Evolutionary conservation across 345 rosid species (phyloP), one percentile per base, ranked within the genome.

Genomic region (Rhodomyrtus tomentosa): DNA sequence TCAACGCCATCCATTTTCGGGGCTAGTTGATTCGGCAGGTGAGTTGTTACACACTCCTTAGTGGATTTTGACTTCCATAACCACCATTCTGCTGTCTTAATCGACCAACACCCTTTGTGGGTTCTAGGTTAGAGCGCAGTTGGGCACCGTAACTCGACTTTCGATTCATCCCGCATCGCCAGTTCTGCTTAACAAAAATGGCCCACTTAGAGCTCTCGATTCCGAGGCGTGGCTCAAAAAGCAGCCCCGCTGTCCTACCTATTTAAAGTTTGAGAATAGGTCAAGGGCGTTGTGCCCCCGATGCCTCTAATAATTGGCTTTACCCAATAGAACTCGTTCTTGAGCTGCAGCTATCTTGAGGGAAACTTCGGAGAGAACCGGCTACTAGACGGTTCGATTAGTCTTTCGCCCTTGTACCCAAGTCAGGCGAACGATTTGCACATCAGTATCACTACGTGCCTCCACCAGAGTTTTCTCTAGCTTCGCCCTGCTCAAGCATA

Each of bases 361-460:
- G 83, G 83, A 82, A 82, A 82, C 83, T 82, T 82, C 68, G 45
- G 50, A 36, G 83, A 68, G 91, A 90, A 90, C 92, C 89, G 88
- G 85, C 92, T 90, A 90, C 91, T 89, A 89, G 91, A 90, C 59
- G 89, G 91, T 90, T 91, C 87, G 91, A 90, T 91, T 91, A 91
- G 91, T 91, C 91, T 90, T 91, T 91, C 91, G 88, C 93, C 92
- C 90, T 89, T 90, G 90, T 91, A 90, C 90, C 92, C 89, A 90
- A 90, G 92, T 90, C 90, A 85, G 87, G 89, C 86, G 88, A 91
- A 88, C 82, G 89, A 90, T 91, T 91, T 91, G 90, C 90, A 89
- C 85, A 85, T 85, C 89, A 84, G 40, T 29, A 59, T 59, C 73
- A 11, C 50, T 48, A 11, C 50, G 50, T 10, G 50, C 50, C 50